Evolutionary conservation across 768 basidiomycete species (phyloP), one percentile per base, ranked within the genome.

Genomic region (Boletus sp.): DNA sequence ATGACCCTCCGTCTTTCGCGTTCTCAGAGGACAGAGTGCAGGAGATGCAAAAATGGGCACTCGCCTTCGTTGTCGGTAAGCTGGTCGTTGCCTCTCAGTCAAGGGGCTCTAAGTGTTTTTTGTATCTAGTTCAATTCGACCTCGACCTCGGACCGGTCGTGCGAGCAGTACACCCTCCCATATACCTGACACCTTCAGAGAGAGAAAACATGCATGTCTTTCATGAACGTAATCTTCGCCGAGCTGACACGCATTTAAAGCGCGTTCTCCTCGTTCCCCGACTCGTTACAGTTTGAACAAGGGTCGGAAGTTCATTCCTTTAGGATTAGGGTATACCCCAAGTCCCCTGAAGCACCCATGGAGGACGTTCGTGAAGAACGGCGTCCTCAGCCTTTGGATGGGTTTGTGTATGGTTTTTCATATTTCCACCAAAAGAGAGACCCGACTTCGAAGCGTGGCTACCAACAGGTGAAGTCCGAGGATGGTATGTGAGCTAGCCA

Each of bases 261-360:
- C 51, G 90, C 93, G 2, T 98, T 98, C 69, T 90, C 89, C 7
- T 84, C 92, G 1, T 93, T 98, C 64, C 94, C 94, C 0, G 94
- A 98, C 65, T 93, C 93, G 0, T 72, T 84, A 2, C 84, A 90
- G 51, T 92, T 92, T 53, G 85, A 90, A 43, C 86, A 95, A 66
- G 93, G 93, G 7, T 83, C 84, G 0, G 85, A 90, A 64, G 77
- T 80, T 1, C 93, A 96, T 69, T 93, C 90, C 0, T 96, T 96
- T 74, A 85, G 93, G 47, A 82, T 96, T 50, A 83, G 90, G 47
- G 79, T 79, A 62, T 75, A 78, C 48, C 60, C 70, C 6, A 51
- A 57, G 35, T 57, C 71, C 0, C 14, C 57, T 10, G 54, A 61
- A 50, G 55, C 53, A 54, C 67, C 35, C 46, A 43, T 21, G 34